A percentile compares a stretch with the other conserved stretches of the same genome.
Conservation (phyloP, 805 yeast genomes). For the Cyberlindnera maritima region DNA sequence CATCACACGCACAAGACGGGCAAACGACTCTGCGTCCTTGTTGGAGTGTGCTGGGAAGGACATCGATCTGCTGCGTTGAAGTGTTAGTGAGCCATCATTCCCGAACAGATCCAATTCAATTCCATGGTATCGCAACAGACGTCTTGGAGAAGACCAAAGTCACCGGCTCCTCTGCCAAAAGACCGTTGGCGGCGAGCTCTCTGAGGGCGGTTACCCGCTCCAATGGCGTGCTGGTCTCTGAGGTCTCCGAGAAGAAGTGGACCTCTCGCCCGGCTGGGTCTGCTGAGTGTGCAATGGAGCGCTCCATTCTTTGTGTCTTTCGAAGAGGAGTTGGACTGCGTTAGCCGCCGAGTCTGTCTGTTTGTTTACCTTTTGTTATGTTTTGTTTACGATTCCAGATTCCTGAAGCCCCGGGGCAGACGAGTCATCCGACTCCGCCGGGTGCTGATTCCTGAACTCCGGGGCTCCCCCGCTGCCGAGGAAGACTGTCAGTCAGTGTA, state of each 20-base stretch:
- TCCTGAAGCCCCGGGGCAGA: no score
- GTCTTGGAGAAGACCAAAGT: conserved; percentile 1
- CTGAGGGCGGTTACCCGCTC: background rate
- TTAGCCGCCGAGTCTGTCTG: no score
- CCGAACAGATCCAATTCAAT: no score
- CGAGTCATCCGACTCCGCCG: no score
- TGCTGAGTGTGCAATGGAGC: background rate
- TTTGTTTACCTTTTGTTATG: background rate
- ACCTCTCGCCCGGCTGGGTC: background rate
- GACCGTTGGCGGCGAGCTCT: conserved; percentile 3
- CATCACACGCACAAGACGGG: conserved; percentile 14
- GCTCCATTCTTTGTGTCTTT: background rate
- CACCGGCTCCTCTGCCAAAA: background rate
- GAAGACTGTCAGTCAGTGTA: no score
- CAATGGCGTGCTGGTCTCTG: background rate
- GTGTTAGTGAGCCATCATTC: conserved; percentile 1
- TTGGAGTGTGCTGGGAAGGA: conserved; percentile 17
- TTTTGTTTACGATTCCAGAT: no score
- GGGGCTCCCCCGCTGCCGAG: no score
- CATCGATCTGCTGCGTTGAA: background rate
- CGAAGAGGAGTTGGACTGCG: no score
- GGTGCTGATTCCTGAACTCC: no score
- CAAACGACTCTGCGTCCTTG: conserved; percentile 10
- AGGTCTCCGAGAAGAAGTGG: background rate
- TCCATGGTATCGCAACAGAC: background rate